A percentile compares a stretch with the other conserved stretches of the same genome.
These are phyloP conservation scores for Dissoconium aciculare DNA, from an alignment of 2,329 filamentous ascomycete species.

Conservation along the genomic window DNA sequence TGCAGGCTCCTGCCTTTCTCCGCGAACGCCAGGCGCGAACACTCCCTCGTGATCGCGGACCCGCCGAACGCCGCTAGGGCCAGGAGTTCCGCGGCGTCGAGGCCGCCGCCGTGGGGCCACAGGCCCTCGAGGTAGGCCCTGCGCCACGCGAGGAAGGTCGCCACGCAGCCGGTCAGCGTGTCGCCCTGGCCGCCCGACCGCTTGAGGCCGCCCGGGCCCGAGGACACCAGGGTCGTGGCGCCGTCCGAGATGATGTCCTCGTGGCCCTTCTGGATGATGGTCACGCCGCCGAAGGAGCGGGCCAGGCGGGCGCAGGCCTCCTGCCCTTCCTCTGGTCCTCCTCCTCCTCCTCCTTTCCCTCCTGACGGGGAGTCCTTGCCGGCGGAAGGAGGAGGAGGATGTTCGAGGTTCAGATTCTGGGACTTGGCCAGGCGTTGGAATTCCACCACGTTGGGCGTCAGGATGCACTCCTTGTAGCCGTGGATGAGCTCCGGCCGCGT, in stretches of 20 bases:
- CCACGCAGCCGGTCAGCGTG: slow-evolving; percentile 78
- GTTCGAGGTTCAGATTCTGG: slow-evolving; percentile 48
- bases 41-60: slow-evolving; percentile 76
- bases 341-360: no score
- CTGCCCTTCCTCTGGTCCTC: slow-evolving; percentile 34
- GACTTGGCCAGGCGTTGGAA: slow-evolving; percentile 69
- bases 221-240: slow-evolving; percentile 55
- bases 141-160: slow-evolving; percentile 77
- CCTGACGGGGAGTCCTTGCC: no score
- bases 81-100: slow-evolving; percentile 46
- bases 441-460: slow-evolving; percentile 92
- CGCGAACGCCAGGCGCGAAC: slow-evolving; percentile 70
- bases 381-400: no score
- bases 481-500: slow-evolving; percentile 59
- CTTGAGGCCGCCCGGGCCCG: slow-evolving; percentile 71
- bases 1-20: slow-evolving; percentile 79
- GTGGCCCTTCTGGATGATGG: slow-evolving; percentile 75
- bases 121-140: slow-evolving; percentile 70
- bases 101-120: slow-evolving; percentile 48
- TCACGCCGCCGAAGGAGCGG: slow-evolving; percentile 67
- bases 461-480: slow-evolving; percentile 68
- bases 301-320: slow-evolving; percentile 56
- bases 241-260: slow-evolving; percentile 77
- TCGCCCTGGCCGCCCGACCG: slow-evolving; percentile 89
- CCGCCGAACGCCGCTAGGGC: slow-evolving; percentile 74